phyloP scores from a whole-genome alignment of 192 early-diverging fungal species.

The Backusella australiensis region DNA sequence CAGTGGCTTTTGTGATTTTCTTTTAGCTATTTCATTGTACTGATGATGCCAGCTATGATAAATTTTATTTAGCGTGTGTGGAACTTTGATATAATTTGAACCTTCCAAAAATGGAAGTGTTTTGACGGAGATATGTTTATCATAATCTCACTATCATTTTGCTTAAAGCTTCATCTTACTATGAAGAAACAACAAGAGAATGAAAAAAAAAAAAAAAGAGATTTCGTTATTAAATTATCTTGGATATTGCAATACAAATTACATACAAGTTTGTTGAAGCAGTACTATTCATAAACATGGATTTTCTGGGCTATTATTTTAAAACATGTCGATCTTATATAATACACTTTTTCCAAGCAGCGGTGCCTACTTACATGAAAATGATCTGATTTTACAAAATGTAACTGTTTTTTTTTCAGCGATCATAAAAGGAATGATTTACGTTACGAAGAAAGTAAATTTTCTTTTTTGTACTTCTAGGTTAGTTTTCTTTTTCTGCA shows the following conservation, averaged over 20 bases:
- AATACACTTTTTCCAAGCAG: background rate
- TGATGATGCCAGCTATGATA: no score
- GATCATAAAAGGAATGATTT: background rate
- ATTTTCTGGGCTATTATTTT: background rate
- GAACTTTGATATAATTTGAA: background rate
- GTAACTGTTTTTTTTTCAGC: no score
- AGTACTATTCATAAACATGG: background rate
- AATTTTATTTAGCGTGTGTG: background rate
- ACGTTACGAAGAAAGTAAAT: no score
- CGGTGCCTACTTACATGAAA: no score
- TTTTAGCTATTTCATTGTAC: no score
- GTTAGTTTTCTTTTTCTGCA: background rate
- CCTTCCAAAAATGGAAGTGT: background rate
- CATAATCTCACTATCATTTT: background rate
- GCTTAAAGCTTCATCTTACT: background rate
- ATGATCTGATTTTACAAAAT: no score
- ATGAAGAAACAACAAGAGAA: background rate
- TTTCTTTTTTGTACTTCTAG: no score
- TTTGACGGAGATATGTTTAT: background rate
- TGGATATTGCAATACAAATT: no score
- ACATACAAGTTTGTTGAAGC: background rate
- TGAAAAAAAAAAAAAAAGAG: background rate
- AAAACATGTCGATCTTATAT: background rate
- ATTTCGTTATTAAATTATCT: background rate
- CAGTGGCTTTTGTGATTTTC: no score